Conservation (phyloP, 768 basidiomycete genomes). For the Leccinum broughii region DNA sequence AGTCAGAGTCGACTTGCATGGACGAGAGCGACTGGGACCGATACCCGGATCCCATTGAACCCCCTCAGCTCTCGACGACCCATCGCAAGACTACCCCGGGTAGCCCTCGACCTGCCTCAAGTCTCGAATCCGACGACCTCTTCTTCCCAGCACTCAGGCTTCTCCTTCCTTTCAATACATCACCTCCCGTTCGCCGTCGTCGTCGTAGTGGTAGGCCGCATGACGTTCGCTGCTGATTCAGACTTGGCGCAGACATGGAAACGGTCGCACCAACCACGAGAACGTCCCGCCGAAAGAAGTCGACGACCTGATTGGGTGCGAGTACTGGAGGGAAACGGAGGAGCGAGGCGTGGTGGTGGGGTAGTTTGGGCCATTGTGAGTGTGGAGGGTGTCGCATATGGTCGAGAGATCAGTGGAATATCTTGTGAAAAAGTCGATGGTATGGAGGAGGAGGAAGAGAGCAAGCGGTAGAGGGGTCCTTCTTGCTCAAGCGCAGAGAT, state of each 20-base stretch:
- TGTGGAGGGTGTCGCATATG: slow-evolving; percentile 1
- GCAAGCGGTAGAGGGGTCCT: background rate
- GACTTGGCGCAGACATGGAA: background rate
- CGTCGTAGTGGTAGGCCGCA: background rate
- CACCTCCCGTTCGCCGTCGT: no score
- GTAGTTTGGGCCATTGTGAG: slow-evolving; percentile 26
- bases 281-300: slow-evolving; percentile 30
- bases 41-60: slow-evolving; percentile 21
- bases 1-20: background rate
- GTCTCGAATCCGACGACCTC: no score
- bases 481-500: slow-evolving; percentile 6
- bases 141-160: no score
- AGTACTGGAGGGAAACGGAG: slow-evolving; percentile 27
- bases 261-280: slow-evolving; percentile 1
- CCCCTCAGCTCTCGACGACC: background rate
- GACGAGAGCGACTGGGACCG: background rate
- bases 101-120: slow-evolving; percentile 2
- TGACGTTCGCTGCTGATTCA: background rate
- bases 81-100: slow-evolving; percentile 14
- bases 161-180: no score
- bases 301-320: slow-evolving; percentile 19
- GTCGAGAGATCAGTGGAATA: slow-evolving; percentile 6
- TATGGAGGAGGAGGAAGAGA: background rate
- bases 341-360: slow-evolving; percentile 29
- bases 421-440: background rate